Evolutionary conservation across 1,284 basidiomycete species (phyloP).

Genomic region (Bondarzewia mesenterica): DNA sequence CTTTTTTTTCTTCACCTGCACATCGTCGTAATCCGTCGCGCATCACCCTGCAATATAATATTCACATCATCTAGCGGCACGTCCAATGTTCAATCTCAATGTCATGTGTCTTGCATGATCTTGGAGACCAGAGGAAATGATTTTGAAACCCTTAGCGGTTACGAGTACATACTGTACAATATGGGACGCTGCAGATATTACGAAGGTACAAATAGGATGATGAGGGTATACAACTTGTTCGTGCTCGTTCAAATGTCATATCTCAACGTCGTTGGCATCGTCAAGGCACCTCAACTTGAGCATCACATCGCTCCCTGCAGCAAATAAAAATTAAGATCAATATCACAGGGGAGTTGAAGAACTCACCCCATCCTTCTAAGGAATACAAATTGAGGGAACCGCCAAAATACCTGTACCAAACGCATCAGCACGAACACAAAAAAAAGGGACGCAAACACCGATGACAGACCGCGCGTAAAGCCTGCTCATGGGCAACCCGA

Average conservation of each 20-base stretch:
- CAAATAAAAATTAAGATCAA: background rate
- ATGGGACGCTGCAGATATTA: no score
- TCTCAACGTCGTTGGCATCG: background rate
- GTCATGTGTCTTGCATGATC: background rate
- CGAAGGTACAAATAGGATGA: no score
- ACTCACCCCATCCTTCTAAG: conserved; percentile 71
- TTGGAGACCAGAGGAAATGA: no score
- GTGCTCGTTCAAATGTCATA: background rate
- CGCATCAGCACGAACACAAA: background rate
- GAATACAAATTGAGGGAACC: conserved; percentile 71
- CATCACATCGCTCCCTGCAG: conserved; percentile 66
- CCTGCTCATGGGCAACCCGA: conserved; percentile 80
- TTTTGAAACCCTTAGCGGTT: no score
- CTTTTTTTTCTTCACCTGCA: conserved; percentile 10
- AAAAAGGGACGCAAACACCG: background rate
- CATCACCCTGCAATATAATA: conserved; percentile 5
- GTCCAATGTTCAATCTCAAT: no score
- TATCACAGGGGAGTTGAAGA: background rate
- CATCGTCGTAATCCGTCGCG: conserved; percentile 1
- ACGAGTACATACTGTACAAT: no score
- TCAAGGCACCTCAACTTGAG: conserved; percentile 68
- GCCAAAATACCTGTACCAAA: conserved; percentile 55
- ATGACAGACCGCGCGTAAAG: conserved; percentile 59
- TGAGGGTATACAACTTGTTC: no score
- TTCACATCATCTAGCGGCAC: conserved; percentile 1